Evolutionary conservation across 2,329 filamentous ascomycete genomes (phyloP).

Genomic region (Colletotrichum spaethianum): DNA sequence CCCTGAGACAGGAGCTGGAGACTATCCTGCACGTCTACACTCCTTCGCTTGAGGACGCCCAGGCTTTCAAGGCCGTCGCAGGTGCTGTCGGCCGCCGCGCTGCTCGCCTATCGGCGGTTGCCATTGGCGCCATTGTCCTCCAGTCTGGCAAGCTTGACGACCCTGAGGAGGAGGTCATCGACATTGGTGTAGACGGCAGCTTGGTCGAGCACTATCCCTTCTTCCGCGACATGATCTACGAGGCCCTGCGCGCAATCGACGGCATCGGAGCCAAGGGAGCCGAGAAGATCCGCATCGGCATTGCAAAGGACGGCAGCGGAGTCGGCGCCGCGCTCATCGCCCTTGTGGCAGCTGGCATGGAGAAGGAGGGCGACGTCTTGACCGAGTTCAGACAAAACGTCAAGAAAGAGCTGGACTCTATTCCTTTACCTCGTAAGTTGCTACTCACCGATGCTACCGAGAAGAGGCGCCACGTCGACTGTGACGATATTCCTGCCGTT

Average conservation of each 20-base stretch:
- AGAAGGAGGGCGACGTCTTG: constrained; percentile 64
- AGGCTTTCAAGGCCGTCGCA: constrained; percentile 87
- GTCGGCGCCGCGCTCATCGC: constrained; percentile 97
- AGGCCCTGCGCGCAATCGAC: constrained; percentile 82
- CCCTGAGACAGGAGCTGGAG: constrained; percentile 84
- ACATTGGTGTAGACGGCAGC: constrained; percentile 95
- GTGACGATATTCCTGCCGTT: constrained; percentile 40
- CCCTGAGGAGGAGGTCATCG: constrained; percentile 78
- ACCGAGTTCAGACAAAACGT: constrained; percentile 57
- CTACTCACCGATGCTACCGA: neutral
- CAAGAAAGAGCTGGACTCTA: constrained; percentile 52
- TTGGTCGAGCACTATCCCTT: constrained; percentile 96
- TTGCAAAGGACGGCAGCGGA: constrained; percentile 96
- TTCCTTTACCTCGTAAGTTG: constrained; percentile 51
- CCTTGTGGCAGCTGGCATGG: constrained; percentile 82
- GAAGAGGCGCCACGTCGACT: constrained; percentile 41
- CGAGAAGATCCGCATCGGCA: constrained; percentile 90
- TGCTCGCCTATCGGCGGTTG: constrained; percentile 88
- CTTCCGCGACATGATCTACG: constrained; percentile 90
- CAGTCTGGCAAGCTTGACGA: constrained; percentile 80
- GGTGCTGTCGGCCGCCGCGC: constrained; percentile 90
- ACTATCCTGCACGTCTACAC: constrained; percentile 82
- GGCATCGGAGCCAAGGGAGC: constrained; percentile 85
- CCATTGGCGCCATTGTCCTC: constrained; percentile 87
- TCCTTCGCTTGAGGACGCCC: constrained; percentile 85